A percentile compares a stretch with the other conserved stretches of the same genome.
phyloP scores from a whole-genome alignment of 2,329 filamentous ascomycete species.

The Apiospora kogelbergensis region DNA sequence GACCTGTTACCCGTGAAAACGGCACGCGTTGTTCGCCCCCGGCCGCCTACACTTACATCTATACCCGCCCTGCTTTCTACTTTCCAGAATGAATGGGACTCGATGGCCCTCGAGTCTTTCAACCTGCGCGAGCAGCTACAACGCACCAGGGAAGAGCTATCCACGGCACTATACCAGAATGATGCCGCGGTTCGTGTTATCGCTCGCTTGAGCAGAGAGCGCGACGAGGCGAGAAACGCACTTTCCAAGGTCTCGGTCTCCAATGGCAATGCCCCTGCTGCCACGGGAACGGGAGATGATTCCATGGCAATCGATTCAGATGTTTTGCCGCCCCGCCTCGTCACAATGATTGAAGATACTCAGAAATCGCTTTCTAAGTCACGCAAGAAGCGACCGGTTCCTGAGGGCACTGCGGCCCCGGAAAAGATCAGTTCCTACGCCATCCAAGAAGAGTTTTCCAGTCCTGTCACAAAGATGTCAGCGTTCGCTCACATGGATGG shows the following conservation, averaged over 20 bases:
- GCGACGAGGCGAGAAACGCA: slow-evolving; percentile 89
- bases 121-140: slow-evolving; percentile 86
- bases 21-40: slow-evolving; percentile 78
- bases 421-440: slow-evolving; percentile 63
- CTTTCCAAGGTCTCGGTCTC: slow-evolving; percentile 81
- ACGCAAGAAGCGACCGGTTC: slow-evolving; percentile 84
- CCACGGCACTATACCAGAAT: slow-evolving; percentile 92
- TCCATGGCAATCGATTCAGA: slow-evolving; percentile 91
- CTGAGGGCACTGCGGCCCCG: slow-evolving; percentile 78
- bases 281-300: slow-evolving; percentile 66
- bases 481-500: slow-evolving; percentile 55
- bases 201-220: slow-evolving; percentile 82
- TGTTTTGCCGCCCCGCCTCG: slow-evolving; percentile 69
- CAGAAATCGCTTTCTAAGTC: slow-evolving; percentile 83
- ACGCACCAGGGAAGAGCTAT: slow-evolving; percentile 89
- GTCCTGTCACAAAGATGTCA: slow-evolving; percentile 49
- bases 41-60: slow-evolving; percentile 91
- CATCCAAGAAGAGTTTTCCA: slow-evolving; percentile 43
- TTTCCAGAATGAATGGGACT: slow-evolving; percentile 99
- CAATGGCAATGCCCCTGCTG: slow-evolving; percentile 53
- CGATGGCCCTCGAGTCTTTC: slow-evolving; percentile 86
- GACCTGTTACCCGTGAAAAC: slow-evolving; percentile 89
- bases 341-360: slow-evolving; percentile 74
- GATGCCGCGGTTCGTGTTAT: slow-evolving; percentile 97
- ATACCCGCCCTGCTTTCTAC: slow-evolving; percentile 91